Evolutionary conservation across 352 stramenopile genomes (phyloP).

Genomic region (Aphanomyces astaci): DNA sequence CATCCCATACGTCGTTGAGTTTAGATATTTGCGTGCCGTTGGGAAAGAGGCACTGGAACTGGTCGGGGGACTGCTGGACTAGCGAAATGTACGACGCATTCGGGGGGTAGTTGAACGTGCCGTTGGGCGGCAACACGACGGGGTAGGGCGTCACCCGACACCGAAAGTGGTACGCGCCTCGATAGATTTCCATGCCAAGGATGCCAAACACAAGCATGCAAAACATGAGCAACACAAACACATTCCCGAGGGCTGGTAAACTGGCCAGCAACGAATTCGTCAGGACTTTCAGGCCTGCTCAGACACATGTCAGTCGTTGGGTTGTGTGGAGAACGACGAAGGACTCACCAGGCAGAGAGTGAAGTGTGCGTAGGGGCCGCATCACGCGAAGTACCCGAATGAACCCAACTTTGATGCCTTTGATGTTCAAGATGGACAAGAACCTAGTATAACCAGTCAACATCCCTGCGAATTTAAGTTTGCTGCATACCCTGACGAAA

Average conservation of each 20-base stretch:
- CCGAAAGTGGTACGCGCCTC: slow-evolving; percentile 60
- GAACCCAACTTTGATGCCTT: slow-evolving; percentile 51
- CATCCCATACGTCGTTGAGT: slow-evolving; percentile 31
- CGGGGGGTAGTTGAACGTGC: slow-evolving; percentile 45
- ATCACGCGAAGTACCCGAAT: slow-evolving; percentile 85
- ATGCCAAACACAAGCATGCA: slow-evolving; percentile 88
- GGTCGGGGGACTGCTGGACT: slow-evolving; percentile 31
- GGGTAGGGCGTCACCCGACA: slow-evolving; percentile 73
- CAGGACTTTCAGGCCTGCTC: neutral
- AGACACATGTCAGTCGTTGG: neutral
- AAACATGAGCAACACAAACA: slow-evolving; percentile 84
- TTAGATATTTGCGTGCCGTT: neutral
- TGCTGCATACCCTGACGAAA: slow-evolving; percentile 44
- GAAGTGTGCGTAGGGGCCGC: slow-evolving; percentile 59
- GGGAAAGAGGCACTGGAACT: slow-evolving; percentile 35
- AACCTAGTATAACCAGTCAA: no score
- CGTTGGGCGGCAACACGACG: slow-evolving; percentile 39
- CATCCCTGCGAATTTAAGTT: no score
- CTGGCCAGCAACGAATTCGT: slow-evolving; percentile 5
- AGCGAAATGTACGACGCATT: slow-evolving; percentile 37
- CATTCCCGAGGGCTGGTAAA: slow-evolving; percentile 75
- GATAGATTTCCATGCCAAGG: slow-evolving; percentile 82
- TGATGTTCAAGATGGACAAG: slow-evolving; percentile 91
- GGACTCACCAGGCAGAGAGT: slow-evolving; percentile 45
- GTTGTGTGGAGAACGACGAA: neutral